These are phyloP conservation scores for Aphanomyces stellatus DNA, from an alignment of 352 stramenopile genomes.

Conservation along the genomic window DNA sequence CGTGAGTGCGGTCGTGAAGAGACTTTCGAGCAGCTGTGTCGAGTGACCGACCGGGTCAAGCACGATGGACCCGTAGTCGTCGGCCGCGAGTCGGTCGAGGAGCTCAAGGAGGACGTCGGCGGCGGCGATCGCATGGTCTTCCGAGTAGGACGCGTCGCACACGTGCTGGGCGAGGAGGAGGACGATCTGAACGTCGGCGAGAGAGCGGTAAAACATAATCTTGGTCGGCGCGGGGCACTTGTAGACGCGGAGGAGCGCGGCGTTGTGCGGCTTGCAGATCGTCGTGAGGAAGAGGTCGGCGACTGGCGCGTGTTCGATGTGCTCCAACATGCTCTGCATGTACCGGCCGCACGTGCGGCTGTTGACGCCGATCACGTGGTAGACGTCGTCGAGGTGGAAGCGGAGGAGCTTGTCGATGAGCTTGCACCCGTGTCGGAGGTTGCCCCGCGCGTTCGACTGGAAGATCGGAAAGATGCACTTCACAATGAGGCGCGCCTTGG, in stretches of 20 bases:
- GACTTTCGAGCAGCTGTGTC: constrained; percentile 67
- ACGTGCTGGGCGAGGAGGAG: constrained; percentile 76
- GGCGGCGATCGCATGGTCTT: constrained; percentile 65
- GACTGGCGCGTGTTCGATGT: constrained; percentile 73
- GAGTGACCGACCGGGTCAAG: constrained; percentile 79
- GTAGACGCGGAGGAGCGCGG: constrained; percentile 61
- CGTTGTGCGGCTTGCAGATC: constrained; percentile 78
- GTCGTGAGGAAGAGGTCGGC: constrained; percentile 82
- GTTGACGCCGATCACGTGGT: constrained; percentile 68
- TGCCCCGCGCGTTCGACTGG: constrained; percentile 50
- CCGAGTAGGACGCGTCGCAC: constrained; percentile 45
- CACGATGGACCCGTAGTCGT: constrained; percentile 84
- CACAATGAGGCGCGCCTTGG: constrained; percentile 71
- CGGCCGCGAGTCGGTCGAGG: constrained; percentile 73
- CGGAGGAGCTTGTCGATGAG: constrained; percentile 82
- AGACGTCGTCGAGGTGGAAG: constrained; percentile 82
- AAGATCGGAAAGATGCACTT: constrained; percentile 78
- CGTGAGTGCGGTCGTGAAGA: constrained; percentile 52
- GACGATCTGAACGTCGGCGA: constrained; percentile 85
- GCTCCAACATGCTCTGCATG: constrained; percentile 77
- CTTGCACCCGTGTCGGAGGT: constrained; percentile 80
- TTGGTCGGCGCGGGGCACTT: constrained; percentile 62
- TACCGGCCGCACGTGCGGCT: constrained; percentile 55
- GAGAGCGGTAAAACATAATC: constrained; percentile 77
- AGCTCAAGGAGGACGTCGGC: constrained; percentile 86